Evolutionary conservation across 306 rosid genomes (phyloP).

Genomic region (Trifolium pratense): DNA sequence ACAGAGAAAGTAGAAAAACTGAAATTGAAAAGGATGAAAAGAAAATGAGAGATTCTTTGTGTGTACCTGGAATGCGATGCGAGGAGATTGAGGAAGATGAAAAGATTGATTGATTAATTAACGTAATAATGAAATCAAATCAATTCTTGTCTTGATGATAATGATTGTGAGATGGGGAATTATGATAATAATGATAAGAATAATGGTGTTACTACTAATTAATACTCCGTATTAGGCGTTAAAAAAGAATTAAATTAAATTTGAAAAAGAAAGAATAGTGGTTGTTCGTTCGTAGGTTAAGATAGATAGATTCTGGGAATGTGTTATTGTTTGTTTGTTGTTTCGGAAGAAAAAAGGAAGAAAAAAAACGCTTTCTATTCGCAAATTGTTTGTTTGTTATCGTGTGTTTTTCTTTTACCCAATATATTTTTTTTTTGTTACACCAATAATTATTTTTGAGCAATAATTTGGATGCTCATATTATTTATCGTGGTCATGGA

Average conservation of each 20-base stretch:
- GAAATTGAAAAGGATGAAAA: background rate
- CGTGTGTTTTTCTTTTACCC: no score
- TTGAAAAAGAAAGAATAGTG: no score
- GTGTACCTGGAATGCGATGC: background rate
- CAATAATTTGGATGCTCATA: no score
- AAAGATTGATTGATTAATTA: background rate
- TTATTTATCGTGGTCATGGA: no score
- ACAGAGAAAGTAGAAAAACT: background rate
- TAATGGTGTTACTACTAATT: background rate
- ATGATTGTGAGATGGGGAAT: background rate
- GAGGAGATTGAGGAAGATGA: background rate
- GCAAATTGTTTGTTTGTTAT: no score
- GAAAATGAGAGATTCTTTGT: background rate
- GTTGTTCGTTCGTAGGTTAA: no score
- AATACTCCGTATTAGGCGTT: background rate
- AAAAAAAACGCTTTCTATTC: no score
- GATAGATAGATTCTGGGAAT: no score
- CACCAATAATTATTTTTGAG: no score
- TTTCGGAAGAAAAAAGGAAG: no score
- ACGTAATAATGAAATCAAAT: background rate
- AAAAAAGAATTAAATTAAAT: background rate
- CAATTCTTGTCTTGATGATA: background rate
- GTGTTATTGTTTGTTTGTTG: no score
- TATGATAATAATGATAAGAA: background rate
- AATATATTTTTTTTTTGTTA: no score